Evolutionary conservation across 2,329 filamentous ascomycete genomes (phyloP).

Genomic region (Penicillium corylophilum): DNA sequence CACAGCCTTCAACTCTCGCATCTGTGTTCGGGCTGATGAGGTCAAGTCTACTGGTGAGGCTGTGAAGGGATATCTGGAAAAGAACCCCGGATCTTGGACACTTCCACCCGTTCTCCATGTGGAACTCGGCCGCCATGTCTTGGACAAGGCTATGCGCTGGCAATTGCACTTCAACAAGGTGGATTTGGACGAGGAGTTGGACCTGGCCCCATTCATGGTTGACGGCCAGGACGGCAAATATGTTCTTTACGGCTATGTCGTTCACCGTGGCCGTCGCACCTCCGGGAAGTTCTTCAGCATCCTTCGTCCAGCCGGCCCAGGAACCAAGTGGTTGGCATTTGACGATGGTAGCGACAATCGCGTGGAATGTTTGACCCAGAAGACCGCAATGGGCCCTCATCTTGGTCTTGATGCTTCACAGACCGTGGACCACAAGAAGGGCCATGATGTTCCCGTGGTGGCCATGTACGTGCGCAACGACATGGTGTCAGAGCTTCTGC

Average conservation of each 20-base stretch:
- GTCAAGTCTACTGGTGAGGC: slow-evolving; percentile 39
- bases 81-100: slow-evolving; percentile 40
- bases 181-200: slow-evolving; percentile 55
- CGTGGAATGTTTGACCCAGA: slow-evolving; percentile 57
- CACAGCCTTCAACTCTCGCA: slow-evolving; percentile 38
- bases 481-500: slow-evolving; percentile 41
- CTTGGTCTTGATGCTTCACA: slow-evolving; percentile 48
- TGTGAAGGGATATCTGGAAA: slow-evolving; percentile 32
- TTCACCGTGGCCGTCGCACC: slow-evolving; percentile 59
- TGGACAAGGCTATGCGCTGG: slow-evolving; percentile 57
- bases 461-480: slow-evolving; percentile 58
- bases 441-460: slow-evolving; percentile 54
- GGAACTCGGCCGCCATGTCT: slow-evolving; percentile 58
- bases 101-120: slow-evolving; percentile 54
- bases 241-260: slow-evolving; percentile 59
- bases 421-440: slow-evolving; percentile 42
- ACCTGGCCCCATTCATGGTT: slow-evolving; percentile 40
- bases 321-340: slow-evolving; percentile 60
- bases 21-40: slow-evolving; percentile 40
- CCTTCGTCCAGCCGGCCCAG: slow-evolving; percentile 57
- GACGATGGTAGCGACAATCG: slow-evolving; percentile 56
- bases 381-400: slow-evolving; percentile 53
- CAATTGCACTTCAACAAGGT: slow-evolving; percentile 58
- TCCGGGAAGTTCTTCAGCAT: slow-evolving; percentile 62
- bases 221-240: slow-evolving; percentile 46